A percentile compares a stretch with the other conserved stretches of the same genome.
Evolutionary conservation across 2,329 filamentous ascomycete genomes (phyloP).

Genomic region (Pseudogymnoascus sp.): DNA sequence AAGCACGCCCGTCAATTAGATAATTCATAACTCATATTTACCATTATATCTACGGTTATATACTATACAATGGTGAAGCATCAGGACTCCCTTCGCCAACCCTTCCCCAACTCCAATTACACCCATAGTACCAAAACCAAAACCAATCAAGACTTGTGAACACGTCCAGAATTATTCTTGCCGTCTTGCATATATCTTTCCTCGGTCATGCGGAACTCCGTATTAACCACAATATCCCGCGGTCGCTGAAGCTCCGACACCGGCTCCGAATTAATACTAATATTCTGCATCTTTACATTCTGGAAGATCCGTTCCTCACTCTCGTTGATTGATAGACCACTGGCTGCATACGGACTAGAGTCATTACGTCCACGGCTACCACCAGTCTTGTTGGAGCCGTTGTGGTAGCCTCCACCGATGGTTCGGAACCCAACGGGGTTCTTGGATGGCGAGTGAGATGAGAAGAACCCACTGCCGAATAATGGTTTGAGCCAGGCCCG

Average conservation of each 20-base stretch:
- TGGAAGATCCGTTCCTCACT: constrained; percentile 40
- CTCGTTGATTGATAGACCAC: constrained; percentile 34
- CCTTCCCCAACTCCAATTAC: background rate
- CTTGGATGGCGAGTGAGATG: constrained; percentile 34
- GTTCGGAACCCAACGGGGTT: constrained; percentile 34
- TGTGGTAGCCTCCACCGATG: constrained; percentile 32
- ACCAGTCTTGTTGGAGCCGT: constrained; percentile 21
- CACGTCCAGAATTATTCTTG: constrained; percentile 6
- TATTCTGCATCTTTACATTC: constrained; percentile 34
- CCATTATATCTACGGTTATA: background rate
- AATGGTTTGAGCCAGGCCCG: constrained; percentile 33
- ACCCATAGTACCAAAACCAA: background rate
- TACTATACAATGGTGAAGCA: background rate
- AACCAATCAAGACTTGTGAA: constrained; percentile 13
- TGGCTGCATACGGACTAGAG: constrained; percentile 30
- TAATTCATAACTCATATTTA: background rate
- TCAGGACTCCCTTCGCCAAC: background rate
- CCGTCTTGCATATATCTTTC: constrained; percentile 9
- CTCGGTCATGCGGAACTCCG: constrained; percentile 13
- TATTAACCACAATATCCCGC: constrained; percentile 34
- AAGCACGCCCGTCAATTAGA: background rate
- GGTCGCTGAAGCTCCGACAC: constrained; percentile 14
- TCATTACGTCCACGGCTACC: constrained; percentile 29
- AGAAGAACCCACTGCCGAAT: constrained; percentile 32
- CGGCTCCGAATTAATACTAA: constrained; percentile 24